Evolutionary conservation across 164 flowering plant genomes (phyloP).

Genomic region (Echeveria elegans): DNA sequence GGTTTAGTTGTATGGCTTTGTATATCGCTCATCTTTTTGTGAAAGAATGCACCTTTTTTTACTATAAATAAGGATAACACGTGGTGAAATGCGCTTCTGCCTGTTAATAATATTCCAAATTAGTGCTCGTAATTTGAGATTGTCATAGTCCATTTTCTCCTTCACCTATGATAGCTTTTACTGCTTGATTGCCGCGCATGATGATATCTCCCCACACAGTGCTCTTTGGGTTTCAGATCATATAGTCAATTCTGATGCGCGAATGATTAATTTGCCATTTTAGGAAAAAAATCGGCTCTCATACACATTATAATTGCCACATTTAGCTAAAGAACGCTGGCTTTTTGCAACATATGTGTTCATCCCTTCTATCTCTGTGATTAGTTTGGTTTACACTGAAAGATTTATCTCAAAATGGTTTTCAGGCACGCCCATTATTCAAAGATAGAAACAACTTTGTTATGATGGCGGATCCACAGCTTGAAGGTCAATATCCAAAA

Average conservation of each 20-base stretch:
- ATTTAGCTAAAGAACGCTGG: background rate
- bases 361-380: background rate
- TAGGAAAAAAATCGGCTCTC: background rate
- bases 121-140: background rate
- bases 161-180: background rate
- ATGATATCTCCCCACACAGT: background rate
- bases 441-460: conserved; percentile 38
- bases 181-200: background rate
- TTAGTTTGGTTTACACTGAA: background rate
- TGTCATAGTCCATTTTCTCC: background rate
- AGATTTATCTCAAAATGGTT: conserved; percentile 8
- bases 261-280: background rate
- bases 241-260: background rate
- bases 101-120: background rate
- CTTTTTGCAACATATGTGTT: background rate
- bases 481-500: conserved; percentile 33
- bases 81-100: background rate
- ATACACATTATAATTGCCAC: background rate
- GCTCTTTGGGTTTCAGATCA: background rate
- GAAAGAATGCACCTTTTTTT: background rate
- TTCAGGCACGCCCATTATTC: conserved; percentile 52
- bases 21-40: background rate
- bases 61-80: background rate
- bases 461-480: conserved; percentile 43
- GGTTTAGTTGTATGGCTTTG: background rate